These are phyloP conservation scores for Volvariella volvacea DNA, from an alignment of 1,284 basidiomycete genomes.

Conservation along the genomic window DNA sequence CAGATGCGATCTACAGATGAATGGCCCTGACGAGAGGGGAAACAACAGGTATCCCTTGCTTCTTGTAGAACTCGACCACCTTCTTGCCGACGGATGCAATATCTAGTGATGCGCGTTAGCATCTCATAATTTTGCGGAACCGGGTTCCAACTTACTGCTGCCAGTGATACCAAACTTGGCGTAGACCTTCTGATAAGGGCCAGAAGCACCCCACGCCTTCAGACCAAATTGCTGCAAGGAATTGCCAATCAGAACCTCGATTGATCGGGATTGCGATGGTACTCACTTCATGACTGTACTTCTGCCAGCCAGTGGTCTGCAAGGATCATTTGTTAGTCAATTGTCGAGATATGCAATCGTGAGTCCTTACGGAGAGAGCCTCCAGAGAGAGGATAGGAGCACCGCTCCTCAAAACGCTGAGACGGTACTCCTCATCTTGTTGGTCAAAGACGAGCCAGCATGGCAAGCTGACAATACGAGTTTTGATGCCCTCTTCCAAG, in stretches of 20 bases:
- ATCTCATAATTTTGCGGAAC: conserved; percentile 1
- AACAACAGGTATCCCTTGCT: conserved; percentile 65
- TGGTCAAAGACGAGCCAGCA: conserved; percentile 88
- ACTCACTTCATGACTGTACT: conserved; percentile 76
- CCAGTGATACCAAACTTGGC: conserved; percentile 85
- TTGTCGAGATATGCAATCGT: neutral
- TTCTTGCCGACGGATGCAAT: conserved; percentile 81
- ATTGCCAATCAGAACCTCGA: conserved; percentile 8
- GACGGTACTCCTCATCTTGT: conserved; percentile 75
- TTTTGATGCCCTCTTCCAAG: conserved; percentile 71
- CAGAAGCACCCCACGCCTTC: conserved; percentile 80
- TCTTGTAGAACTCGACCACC: conserved; percentile 84
- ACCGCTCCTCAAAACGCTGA: conserved; percentile 83
- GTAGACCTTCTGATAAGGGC: conserved; percentile 85
- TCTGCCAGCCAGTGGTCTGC: conserved; percentile 76
- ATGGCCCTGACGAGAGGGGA: conserved; percentile 80
- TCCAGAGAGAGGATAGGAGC: conserved; percentile 89
- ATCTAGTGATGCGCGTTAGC: conserved; percentile 32
- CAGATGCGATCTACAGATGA: conserved; percentile 20
- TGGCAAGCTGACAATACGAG: conserved; percentile 82
- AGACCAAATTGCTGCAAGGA: conserved; percentile 68
- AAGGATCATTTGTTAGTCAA: conserved; percentile 6
- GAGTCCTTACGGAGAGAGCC: conserved; percentile 56
- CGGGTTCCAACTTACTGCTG: conserved; percentile 42
- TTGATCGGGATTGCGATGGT: neutral